Percentiles rank a stretch among this genome's conserved stretches.
These are phyloP conservation scores for Speleostelium caveatum DNA, from an alignment of 78 protist genomes.

Conservation along the genomic window DNA sequence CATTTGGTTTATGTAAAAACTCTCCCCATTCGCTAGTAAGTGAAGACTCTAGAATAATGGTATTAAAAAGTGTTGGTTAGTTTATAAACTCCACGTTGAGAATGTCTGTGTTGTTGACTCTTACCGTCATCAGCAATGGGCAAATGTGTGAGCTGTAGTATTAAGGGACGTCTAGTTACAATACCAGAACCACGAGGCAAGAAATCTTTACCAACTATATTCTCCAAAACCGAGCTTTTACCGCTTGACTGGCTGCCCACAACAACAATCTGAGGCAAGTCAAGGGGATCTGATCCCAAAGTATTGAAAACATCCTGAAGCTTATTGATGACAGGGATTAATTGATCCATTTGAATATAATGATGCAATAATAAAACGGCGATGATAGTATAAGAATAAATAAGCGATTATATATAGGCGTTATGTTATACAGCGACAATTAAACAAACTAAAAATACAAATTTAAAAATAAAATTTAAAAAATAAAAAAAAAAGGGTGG, in stretches of 20 bases:
- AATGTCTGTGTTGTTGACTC: no score
- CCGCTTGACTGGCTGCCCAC: slow-evolving; percentile 98
- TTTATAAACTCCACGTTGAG: no score
- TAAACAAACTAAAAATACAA: no score
- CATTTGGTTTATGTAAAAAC: slow-evolving; percentile 91
- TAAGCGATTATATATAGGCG: no score
- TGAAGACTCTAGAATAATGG: not conserved
- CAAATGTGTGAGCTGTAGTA: slow-evolving; percentile 93
- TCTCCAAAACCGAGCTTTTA: slow-evolving; percentile 96
- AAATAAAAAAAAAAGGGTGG: no score
- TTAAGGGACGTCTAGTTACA: slow-evolving; percentile 98
- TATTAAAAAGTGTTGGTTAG: not conserved
- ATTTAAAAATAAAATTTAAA: no score
- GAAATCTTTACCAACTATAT: slow-evolving; percentile 93
- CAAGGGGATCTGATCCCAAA: slow-evolving; percentile 83
- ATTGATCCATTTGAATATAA: slow-evolving; percentile 81
- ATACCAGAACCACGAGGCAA: slow-evolving; percentile 97
- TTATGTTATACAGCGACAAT: no score
- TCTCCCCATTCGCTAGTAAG: slow-evolving; percentile 89
- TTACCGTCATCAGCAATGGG: slow-evolving; percentile 78
- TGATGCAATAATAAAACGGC: no score
- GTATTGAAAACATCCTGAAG: slow-evolving; percentile 90
- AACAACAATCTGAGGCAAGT: slow-evolving; percentile 98
- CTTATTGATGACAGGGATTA: slow-evolving; percentile 90
- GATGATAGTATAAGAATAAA: no score